Conservation (phyloP, 768 basidiomycete species). For the Russula vinacea region DNA sequence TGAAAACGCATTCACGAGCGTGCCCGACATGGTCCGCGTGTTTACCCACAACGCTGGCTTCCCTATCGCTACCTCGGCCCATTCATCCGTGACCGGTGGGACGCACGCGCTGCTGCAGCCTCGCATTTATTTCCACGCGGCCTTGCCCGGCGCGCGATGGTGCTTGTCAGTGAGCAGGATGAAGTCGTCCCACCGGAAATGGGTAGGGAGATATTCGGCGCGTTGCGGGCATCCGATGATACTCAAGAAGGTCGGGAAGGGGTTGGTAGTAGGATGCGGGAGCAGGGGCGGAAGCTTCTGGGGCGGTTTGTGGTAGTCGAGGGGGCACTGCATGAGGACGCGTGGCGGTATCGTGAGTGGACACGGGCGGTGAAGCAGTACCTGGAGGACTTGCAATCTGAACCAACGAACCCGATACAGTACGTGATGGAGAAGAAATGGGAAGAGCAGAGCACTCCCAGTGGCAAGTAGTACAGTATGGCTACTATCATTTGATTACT, state of each 20-base stretch:
- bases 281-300: neutral
- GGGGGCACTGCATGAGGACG: slow-evolving; percentile 42
- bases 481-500: no score
- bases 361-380: slow-evolving; percentile 33
- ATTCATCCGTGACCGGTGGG: slow-evolving; percentile 48
- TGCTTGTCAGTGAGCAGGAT: slow-evolving; percentile 45
- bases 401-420: no score
- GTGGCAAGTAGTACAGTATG: no score
- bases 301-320: slow-evolving; percentile 34
- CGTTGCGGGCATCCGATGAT: neutral
- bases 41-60: slow-evolving; percentile 47
- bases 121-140: slow-evolving; percentile 20
- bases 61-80: slow-evolving; percentile 50
- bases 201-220: slow-evolving; percentile 36
- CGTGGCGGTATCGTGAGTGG: slow-evolving; percentile 38
- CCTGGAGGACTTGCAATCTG: slow-evolving; percentile 17
- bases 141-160: slow-evolving; percentile 35
- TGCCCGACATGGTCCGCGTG: slow-evolving; percentile 46
- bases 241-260: neutral
- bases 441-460: no score
- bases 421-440: no score
- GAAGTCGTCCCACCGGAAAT: slow-evolving; percentile 46
- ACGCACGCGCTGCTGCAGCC: slow-evolving; percentile 39
- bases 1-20: slow-evolving; percentile 51
- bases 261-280: neutral